Conservation (phyloP, 495 filamentous ascomycete species). For the Penicillium turbatum region DNA sequence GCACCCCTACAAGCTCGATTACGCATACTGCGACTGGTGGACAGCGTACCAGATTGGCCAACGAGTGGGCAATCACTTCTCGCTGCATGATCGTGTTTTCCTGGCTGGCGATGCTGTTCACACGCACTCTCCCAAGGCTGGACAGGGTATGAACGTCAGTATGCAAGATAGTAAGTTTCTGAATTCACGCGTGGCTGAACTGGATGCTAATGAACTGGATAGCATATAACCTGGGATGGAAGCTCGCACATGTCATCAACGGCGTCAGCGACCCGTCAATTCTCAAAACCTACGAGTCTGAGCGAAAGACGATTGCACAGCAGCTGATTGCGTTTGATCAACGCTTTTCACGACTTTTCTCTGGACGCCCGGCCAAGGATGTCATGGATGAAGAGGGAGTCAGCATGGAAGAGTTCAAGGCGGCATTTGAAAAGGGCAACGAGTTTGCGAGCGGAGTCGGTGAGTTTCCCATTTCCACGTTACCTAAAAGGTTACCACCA, state of each 20-base stretch:
- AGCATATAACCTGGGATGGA: slow-evolving; percentile 73
- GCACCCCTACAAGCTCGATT: slow-evolving; percentile 57
- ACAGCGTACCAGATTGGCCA: slow-evolving; percentile 60
- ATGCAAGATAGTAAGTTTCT: slow-evolving; percentile 50
- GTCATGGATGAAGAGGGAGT: slow-evolving; percentile 41
- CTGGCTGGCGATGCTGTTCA: slow-evolving; percentile 60
- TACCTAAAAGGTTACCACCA: not conserved
- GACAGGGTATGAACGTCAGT: slow-evolving; percentile 71
- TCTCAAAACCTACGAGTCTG: slow-evolving; percentile 59
- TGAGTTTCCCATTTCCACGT: slow-evolving; percentile 1
- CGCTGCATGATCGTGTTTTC: slow-evolving; percentile 57
- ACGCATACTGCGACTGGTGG: slow-evolving; percentile 60
- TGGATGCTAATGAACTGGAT: slow-evolving; percentile 13
- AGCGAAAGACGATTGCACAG: slow-evolving; percentile 58
- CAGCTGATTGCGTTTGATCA: slow-evolving; percentile 65
- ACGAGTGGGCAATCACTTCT: slow-evolving; percentile 58
- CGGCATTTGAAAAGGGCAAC: slow-evolving; percentile 34
- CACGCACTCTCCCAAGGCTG: slow-evolving; percentile 62
- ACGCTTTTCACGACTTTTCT: slow-evolving; percentile 49
- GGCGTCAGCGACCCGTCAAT: slow-evolving; percentile 47
- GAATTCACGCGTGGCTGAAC: not conserved
- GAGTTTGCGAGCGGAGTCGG: slow-evolving; percentile 40
- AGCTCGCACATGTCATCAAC: slow-evolving; percentile 58
- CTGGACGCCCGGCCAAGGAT: slow-evolving; percentile 31
- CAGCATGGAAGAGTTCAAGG: slow-evolving; percentile 46